phyloP scores from a whole-genome alignment of 106 monocot genomes.

The Apostasia ramifera region DNA sequence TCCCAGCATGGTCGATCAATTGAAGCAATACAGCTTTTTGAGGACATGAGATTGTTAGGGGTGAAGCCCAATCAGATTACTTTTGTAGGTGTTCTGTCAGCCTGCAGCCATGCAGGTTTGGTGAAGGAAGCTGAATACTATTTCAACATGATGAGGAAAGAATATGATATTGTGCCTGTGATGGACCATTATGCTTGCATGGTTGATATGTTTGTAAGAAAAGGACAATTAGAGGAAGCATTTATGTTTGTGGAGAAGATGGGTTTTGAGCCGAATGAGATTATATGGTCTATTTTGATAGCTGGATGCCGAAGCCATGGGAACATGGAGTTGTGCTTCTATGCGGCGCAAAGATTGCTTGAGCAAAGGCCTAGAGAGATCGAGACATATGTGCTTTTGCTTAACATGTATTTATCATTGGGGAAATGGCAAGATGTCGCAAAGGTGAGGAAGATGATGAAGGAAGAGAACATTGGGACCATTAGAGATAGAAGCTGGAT shows the following conservation, averaged over 20 bases:
- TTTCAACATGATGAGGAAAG: constrained; percentile 76
- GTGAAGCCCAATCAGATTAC: constrained; percentile 73
- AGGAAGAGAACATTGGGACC: constrained; percentile 58
- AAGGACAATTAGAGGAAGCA: constrained; percentile 65
- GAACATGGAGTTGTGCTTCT: constrained; percentile 61
- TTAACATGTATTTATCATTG: constrained; percentile 81
- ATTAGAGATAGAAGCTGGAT: constrained; percentile 79
- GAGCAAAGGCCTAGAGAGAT: constrained; percentile 51
- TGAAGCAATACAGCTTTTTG: constrained; percentile 81
- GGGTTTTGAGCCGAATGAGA: constrained; percentile 68
- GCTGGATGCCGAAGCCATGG: constrained; percentile 86
- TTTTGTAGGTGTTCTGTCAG: constrained; percentile 83
- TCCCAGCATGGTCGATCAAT: constrained; percentile 69
- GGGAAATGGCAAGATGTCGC: constrained; percentile 82
- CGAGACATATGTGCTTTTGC: constrained; percentile 60
- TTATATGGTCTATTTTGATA: constrained; percentile 82
- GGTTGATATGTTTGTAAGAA: constrained; percentile 87
- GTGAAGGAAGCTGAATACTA: constrained; percentile 70
- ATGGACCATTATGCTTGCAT: constrained; percentile 91
- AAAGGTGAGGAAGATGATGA: constrained; percentile 73
- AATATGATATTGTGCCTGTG: constrained; percentile 72
- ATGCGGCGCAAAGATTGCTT: constrained; percentile 59
- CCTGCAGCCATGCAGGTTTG: constrained; percentile 81
- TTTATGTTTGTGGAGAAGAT: constrained; percentile 54
- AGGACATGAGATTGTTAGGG: constrained; percentile 74